These are phyloP conservation scores for Botrytis aclada DNA, from an alignment of 2,329 filamentous ascomycete species.

Conservation along the genomic window DNA sequence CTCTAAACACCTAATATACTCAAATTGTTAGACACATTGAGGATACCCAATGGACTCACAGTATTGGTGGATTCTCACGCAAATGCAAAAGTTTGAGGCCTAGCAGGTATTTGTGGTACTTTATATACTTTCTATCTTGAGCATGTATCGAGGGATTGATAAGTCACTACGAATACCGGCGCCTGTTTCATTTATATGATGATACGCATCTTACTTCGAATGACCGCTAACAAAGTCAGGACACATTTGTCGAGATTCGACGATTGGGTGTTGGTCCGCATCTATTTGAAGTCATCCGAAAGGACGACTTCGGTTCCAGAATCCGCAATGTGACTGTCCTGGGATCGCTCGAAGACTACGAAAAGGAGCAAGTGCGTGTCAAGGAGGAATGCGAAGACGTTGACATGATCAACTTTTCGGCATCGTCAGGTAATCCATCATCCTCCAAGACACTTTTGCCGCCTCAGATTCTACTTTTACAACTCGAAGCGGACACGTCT, in stretches of 20 bases:
- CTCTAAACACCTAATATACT: neutral
- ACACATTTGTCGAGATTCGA: conserved; percentile 76
- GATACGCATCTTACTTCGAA: neutral
- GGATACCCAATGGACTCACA: neutral
- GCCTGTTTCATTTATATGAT: neutral
- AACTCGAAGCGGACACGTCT: conserved; percentile 55
- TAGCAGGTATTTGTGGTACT: neutral
- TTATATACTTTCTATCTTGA: neutral
- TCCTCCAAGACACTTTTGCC: conserved; percentile 47
- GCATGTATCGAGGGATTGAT: neutral
- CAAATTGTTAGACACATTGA: neutral
- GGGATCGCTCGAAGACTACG: conserved; percentile 48
- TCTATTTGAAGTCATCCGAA: conserved; percentile 72
- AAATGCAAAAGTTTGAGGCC: neutral
- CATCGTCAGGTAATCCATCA: neutral
- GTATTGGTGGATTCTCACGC: neutral
- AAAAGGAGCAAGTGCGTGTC: conserved; percentile 40
- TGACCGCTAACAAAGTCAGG: conserved; percentile 44
- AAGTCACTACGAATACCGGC: neutral
- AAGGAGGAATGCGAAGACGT: conserved; percentile 32
- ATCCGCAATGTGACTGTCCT: conserved; percentile 80
- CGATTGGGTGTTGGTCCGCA: conserved; percentile 68
- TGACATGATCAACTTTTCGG: conserved; percentile 15
- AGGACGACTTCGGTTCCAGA: conserved; percentile 71
- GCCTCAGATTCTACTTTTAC: conserved; percentile 76